Conservation (phyloP, 2,329 filamentous ascomycete species). For the Penicillium verrucosum region DNA sequence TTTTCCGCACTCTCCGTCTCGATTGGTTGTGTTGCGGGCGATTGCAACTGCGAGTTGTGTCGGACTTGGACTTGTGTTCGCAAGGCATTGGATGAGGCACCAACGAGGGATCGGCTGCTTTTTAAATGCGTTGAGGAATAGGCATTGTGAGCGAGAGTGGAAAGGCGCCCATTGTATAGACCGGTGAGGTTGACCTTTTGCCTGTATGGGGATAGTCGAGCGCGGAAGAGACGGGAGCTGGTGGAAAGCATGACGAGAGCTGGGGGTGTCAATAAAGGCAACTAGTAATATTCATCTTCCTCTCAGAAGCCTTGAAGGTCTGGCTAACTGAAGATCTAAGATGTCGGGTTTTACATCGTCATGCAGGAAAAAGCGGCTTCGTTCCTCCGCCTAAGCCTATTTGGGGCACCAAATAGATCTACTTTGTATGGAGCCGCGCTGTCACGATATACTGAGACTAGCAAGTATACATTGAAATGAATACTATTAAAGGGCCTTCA, state of each 20-base stretch:
- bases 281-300: conserved; percentile 11
- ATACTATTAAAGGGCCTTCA: too few relatives aligned
- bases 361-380: conserved; percentile 7
- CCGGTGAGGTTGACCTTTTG: neutral
- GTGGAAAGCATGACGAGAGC: conserved; percentile 6
- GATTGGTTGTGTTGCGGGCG: conserved; percentile 4
- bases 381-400: conserved; percentile 12
- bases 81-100: neutral
- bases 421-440: neutral
- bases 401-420: conserved; percentile 5
- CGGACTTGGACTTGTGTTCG: neutral
- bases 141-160: conserved; percentile 1
- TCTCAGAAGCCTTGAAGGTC: neutral
- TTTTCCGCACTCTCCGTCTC: conserved; percentile 3
- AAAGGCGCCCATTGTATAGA: conserved; percentile 6
- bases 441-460: neutral
- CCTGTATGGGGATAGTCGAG: conserved; percentile 10
- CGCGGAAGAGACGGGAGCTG: conserved; percentile 8
- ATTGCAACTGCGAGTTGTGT: conserved; percentile 9
- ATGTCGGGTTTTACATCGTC: neutral
- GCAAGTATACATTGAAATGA: neutral
- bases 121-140: neutral
- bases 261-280: neutral
- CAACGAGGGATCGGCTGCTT: neutral
- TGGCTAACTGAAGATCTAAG: neutral